A percentile compares a stretch with the other conserved stretches of the same genome.
Conservation (phyloP, 257 asterid species). For the Solanum arcanum region DNA sequence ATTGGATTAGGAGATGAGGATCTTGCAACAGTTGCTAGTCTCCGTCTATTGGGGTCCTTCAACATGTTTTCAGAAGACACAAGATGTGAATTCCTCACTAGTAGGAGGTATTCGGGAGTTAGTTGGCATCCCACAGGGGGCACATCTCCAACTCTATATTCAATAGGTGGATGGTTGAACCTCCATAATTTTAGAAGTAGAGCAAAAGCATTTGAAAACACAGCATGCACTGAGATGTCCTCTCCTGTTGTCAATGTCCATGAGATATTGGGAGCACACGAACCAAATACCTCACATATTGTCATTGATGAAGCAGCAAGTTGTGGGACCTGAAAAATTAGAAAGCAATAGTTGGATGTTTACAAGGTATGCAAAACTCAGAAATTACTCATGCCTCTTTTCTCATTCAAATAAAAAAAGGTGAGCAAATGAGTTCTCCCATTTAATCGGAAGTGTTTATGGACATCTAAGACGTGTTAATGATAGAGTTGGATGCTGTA, state of each 20-base stretch:
- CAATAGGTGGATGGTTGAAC: conserved; percentile 87
- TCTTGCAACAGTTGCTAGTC: conserved; percentile 64
- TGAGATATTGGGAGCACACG: conserved; percentile 63
- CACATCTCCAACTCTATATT: conserved; percentile 85
- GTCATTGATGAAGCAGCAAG: conserved; percentile 90
- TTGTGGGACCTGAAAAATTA: conserved; percentile 71
- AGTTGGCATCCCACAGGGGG: conserved; percentile 94
- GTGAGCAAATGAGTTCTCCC: neutral
- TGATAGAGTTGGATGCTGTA: neutral
- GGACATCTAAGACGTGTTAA: neutral
- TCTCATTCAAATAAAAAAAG: neutral
- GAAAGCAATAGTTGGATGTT: neutral
- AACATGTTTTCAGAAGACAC: conserved; percentile 40
- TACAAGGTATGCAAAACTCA: neutral
- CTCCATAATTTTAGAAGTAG: conserved; percentile 92
- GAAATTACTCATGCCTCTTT: neutral
- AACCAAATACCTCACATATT: conserved; percentile 85
- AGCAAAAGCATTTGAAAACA: conserved; percentile 92
- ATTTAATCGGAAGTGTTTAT: neutral
- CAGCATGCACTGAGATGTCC: conserved; percentile 73
- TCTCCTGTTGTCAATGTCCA: conserved; percentile 68
- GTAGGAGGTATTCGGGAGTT: conserved; percentile 83
- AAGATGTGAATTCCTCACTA: conserved; percentile 72
- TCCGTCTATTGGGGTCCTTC: conserved; percentile 69
- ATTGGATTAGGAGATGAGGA: conserved; percentile 65